Percentiles rank a stretch among this genome's conserved stretches.
These are phyloP conservation scores for Leptomonas pyrrhocoris DNA, from an alignment of 208 protist species.

Conservation along the genomic window DNA sequence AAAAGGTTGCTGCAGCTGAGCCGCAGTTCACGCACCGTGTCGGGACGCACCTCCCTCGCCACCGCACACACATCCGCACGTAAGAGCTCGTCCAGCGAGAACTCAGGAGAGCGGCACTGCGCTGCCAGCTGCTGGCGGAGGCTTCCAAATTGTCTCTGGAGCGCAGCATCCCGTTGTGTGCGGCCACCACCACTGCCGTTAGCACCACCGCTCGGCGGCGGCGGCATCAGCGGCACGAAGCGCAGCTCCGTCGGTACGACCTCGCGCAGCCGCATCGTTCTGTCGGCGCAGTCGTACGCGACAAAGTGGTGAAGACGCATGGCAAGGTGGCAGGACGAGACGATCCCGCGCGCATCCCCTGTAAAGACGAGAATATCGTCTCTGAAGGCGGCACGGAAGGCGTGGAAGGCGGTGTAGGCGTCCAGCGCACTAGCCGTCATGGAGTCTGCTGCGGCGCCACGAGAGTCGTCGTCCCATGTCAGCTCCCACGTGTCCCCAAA, in stretches of 20 bases:
- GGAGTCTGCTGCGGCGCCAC: not conserved
- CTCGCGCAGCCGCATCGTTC: slow-evolving; percentile 48
- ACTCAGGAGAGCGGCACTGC: too few species aligned
- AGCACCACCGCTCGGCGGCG: not conserved
- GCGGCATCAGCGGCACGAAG: slow-evolving; percentile 21
- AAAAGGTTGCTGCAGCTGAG: too few species aligned
- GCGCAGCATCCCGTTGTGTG: too few species aligned
- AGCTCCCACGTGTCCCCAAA: slow-evolving; percentile 67
- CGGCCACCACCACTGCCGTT: too few species aligned
- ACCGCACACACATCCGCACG: too few species aligned
- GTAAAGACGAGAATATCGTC: slow-evolving; percentile 49
- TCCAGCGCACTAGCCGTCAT: too few species aligned
- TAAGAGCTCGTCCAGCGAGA: too few species aligned
- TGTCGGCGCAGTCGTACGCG: slow-evolving; percentile 43
- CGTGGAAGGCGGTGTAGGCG: slow-evolving; percentile 5
- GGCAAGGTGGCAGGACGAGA: slow-evolving; percentile 44
- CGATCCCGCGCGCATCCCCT: slow-evolving; percentile 36
- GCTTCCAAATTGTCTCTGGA: too few species aligned
- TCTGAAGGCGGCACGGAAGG: slow-evolving; percentile 13
- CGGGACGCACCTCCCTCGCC: too few species aligned
- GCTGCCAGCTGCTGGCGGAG: too few species aligned
- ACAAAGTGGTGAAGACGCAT: slow-evolving; percentile 45
- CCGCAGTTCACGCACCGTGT: too few species aligned
- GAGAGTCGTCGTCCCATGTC: not conserved
- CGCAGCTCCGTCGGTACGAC: slow-evolving; percentile 67